Evolutionary conservation across 805 yeast species (phyloP).

Genomic region (Kluyveromyces nonfermentans): DNA sequence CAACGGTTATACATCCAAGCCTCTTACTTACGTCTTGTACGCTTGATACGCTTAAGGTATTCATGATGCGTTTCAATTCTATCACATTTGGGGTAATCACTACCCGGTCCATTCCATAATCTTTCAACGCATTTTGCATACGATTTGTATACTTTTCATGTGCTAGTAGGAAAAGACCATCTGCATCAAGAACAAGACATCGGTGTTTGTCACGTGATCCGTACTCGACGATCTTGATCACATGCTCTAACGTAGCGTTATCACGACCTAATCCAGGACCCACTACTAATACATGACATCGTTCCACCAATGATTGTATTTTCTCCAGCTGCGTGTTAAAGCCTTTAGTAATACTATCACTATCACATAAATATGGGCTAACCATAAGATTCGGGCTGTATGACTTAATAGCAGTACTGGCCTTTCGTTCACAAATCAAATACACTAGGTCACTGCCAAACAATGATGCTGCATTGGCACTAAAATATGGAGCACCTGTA

Average conservation of each 20-base stretch:
- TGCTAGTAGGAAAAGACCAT: slow-evolving; percentile 64
- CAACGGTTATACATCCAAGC: slow-evolving; percentile 32
- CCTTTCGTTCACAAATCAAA: slow-evolving; percentile 72
- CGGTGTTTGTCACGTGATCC: slow-evolving; percentile 38
- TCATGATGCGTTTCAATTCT: slow-evolving; percentile 64
- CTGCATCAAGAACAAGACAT: slow-evolving; percentile 84
- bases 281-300: slow-evolving; percentile 74
- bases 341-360: slow-evolving; percentile 15
- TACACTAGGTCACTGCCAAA: slow-evolving; percentile 87
- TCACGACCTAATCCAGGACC: slow-evolving; percentile 97
- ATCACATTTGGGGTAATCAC: slow-evolving; percentile 84
- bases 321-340: slow-evolving; percentile 15
- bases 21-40: slow-evolving; percentile 18
- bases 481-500: slow-evolving; percentile 93
- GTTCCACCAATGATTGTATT: slow-evolving; percentile 41
- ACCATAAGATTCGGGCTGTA: slow-evolving; percentile 95
- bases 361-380: slow-evolving; percentile 73
- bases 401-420: slow-evolving; percentile 72
- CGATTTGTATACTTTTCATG: slow-evolving; percentile 25
- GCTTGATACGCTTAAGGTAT: slow-evolving; percentile 35
- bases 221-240: slow-evolving; percentile 43
- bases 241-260: slow-evolving; percentile 48
- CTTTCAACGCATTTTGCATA: slow-evolving; percentile 31
- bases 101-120: slow-evolving; percentile 45
- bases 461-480: slow-evolving; percentile 75